phyloP scores from a whole-genome alignment of 2,329 filamentous ascomycete species.

The Sclerotinia glacialis region DNA sequence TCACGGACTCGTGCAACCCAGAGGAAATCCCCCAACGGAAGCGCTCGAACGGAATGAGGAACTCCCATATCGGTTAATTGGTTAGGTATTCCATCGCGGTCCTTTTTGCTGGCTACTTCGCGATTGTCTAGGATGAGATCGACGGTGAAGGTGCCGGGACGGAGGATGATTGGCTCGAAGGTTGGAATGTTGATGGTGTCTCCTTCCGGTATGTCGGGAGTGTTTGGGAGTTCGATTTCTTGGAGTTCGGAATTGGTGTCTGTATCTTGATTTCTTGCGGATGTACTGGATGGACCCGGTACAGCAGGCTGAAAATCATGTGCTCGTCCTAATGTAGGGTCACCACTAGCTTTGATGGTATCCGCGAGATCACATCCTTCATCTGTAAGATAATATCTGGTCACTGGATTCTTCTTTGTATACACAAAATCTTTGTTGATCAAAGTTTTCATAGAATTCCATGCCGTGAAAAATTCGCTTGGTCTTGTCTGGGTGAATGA shows the following conservation, averaged over 20 bases:
- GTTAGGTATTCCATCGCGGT: slow-evolving; percentile 72
- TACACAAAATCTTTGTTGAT: slow-evolving; percentile 70
- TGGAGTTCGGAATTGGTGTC: slow-evolving; percentile 22
- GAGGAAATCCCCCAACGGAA: slow-evolving; percentile 72
- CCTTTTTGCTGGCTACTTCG: slow-evolving; percentile 68
- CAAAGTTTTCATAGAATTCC: slow-evolving; percentile 79
- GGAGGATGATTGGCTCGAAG: slow-evolving; percentile 59
- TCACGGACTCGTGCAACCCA: slow-evolving; percentile 72
- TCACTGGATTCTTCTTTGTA: slow-evolving; percentile 64
- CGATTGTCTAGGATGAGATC: slow-evolving; percentile 72
- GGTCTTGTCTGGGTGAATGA: slow-evolving; percentile 68
- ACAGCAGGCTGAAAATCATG: slow-evolving; percentile 25
- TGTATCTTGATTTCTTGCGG: slow-evolving; percentile 2
- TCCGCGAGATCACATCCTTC: slow-evolving; percentile 74
- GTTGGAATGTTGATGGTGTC: slow-evolving; percentile 35
- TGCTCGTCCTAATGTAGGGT: slow-evolving; percentile 28
- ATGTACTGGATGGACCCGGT: background rate
- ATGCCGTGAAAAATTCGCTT: slow-evolving; percentile 73
- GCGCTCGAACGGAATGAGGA: slow-evolving; percentile 51
- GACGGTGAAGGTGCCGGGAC: slow-evolving; percentile 66
- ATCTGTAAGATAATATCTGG: slow-evolving; percentile 69
- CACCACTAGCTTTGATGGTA: slow-evolving; percentile 54
- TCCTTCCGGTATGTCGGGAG: slow-evolving; percentile 32
- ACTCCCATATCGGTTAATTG: slow-evolving; percentile 59
- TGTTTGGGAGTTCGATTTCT: background rate